These are phyloP conservation scores for Lanzia echinophila DNA, from an alignment of 2,329 filamentous ascomycete genomes.

Conservation along the genomic window DNA sequence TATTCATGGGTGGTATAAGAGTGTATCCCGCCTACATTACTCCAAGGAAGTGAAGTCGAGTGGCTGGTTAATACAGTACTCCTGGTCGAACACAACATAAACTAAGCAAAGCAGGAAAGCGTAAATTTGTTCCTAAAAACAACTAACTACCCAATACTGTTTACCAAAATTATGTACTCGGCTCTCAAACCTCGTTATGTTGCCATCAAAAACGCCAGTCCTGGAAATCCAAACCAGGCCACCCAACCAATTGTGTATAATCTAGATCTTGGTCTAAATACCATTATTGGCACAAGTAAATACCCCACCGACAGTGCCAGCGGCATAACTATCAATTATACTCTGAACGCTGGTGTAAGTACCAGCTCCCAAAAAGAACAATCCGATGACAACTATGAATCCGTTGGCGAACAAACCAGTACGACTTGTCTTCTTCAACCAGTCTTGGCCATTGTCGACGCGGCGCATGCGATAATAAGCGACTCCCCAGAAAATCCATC, in stretches of 20 bases:
- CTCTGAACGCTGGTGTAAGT: constrained; percentile 74
- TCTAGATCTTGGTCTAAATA: constrained; percentile 34
- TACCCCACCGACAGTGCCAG: constrained; percentile 58
- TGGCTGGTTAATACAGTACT: no score
- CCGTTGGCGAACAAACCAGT: constrained; percentile 60
- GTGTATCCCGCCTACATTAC: no score
- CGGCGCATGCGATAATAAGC: constrained; percentile 72
- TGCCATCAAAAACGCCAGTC: no score
- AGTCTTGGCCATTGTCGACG: constrained; percentile 50
- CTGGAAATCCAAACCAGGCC: background rate
- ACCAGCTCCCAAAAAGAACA: constrained; percentile 76
- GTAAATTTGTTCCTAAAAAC: no score
- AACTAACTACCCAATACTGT: no score
- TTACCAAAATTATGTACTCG: no score
- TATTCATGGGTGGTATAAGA: no score
- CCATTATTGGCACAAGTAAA: constrained; percentile 71
- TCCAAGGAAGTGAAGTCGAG: no score
- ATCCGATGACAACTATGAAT: constrained; percentile 62
- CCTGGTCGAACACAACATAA: no score
- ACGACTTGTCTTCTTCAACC: constrained; percentile 23
- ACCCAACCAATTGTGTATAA: background rate
- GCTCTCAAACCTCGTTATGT: no score
- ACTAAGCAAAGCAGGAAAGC: no score
- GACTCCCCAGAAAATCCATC: constrained; percentile 91
- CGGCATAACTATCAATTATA: constrained; percentile 66